A percentile compares a stretch with the other conserved stretches of the same genome.
Evolutionary conservation across 2,329 filamentous ascomycete genomes (phyloP).

Genomic region (Aspergillus brunneoviolaceus): DNA sequence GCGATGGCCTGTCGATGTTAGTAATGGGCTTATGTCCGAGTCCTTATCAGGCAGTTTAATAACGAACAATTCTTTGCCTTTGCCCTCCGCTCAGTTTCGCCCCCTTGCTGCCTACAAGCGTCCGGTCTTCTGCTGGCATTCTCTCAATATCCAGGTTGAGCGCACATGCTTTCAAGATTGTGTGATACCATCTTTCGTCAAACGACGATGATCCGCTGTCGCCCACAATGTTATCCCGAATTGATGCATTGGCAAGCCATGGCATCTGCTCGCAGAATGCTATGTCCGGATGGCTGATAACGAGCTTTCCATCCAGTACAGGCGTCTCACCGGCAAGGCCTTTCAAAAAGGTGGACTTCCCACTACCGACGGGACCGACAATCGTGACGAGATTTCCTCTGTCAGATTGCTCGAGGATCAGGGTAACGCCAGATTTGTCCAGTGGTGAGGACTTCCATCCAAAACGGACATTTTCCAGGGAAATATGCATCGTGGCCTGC

Average conservation of each 20-base stretch:
- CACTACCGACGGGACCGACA: conserved; percentile 49
- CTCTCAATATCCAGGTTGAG: conserved; percentile 29
- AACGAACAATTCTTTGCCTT: conserved; percentile 40
- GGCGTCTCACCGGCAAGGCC: conserved; percentile 32
- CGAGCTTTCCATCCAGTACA: conserved; percentile 14
- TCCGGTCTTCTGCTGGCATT: conserved; percentile 32
- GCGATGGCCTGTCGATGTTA: conserved; percentile 33
- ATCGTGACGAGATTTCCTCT: conserved; percentile 39
- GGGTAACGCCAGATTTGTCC: conserved; percentile 5
- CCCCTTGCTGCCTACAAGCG: conserved; percentile 45
- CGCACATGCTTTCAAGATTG: conserved; percentile 21
- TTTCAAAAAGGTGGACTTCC: conserved; percentile 48
- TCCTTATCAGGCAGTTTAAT: not conserved
- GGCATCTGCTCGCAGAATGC: conserved; percentile 31
- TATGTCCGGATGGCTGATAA: conserved; percentile 17
- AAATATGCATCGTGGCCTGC: conserved; percentile 1
- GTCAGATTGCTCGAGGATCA: not conserved
- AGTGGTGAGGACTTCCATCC: conserved; percentile 6
- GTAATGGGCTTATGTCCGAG: not conserved
- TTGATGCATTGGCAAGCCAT: conserved; percentile 28
- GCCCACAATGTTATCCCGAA: conserved; percentile 31
- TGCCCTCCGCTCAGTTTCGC: conserved; percentile 48
- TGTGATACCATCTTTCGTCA: conserved; percentile 19
- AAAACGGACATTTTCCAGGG: conserved; percentile 12
- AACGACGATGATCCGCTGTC: conserved; percentile 13